Base-by-base conservation (phyloP, 164 flowering plant species). In the Kingdonia uniflora region DNA sequence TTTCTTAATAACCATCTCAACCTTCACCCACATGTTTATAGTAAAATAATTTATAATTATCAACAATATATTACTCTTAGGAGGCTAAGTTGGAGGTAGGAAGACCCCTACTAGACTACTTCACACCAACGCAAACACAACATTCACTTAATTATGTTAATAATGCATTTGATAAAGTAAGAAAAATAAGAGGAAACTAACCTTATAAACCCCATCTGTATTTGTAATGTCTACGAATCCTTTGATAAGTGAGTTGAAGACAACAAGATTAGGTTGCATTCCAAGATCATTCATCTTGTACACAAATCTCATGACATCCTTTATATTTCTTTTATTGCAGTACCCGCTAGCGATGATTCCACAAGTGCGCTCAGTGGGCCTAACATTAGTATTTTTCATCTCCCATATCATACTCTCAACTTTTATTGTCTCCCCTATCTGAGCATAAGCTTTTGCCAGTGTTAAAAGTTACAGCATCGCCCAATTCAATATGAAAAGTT, bases 391-490 rank as follows among this genome's bases (percentile, higher is more conserved):
- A 51, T 64, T 73, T 58, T 59, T 73, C 94, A 82, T 85, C 65
- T 85, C 83, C 19, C 57, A 44, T 45, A 85, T 69, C 75, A 88
- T 58, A 5, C 65, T 73, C 52, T 88, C 94, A 14, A 94, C 94
- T 50, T 54, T 69, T 15, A 22, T 45, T 0, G 83, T 80, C 68
- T 81, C 80, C 48, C 81, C 87, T 57, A 73, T 72, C 59, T 73
- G 70, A 15, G 94, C 76, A 75, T 87, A 85, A 16, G 91, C 95
- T 63, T 65, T 80, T 39, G 87, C 94, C 22, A 92, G 92, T 87
- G 65, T 92, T 87, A 56, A 63, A 92, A 0, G 98, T 87, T 62
- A 92, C 89, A 52, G 69, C 84, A 72, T 92, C 95, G 49, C 76
- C 2, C n/a, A n/a, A n/a, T n/a, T n/a, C n/a, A n/a, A n/a, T n/a